Evolutionary conservation across 768 basidiomycete species (phyloP).

Genomic region (Auricularia auricula-judae): DNA sequence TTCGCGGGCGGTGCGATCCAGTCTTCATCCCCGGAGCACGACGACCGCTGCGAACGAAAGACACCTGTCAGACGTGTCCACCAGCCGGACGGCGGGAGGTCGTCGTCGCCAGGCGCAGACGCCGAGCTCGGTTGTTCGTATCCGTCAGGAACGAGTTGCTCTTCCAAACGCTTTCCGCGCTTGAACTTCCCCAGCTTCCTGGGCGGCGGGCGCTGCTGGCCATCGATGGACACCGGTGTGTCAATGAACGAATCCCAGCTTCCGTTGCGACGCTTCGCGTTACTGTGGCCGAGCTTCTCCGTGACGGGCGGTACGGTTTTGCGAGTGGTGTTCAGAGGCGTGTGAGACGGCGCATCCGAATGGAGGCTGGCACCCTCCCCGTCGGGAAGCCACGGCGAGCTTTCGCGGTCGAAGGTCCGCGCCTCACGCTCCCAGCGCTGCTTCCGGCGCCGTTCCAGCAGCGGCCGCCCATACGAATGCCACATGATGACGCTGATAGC

Average conservation of each 20-base stretch:
- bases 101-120: no score
- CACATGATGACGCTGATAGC: constrained; percentile 59
- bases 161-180: neutral
- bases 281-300: constrained; percentile 12
- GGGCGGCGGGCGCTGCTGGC: neutral
- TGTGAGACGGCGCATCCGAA: constrained; percentile 22
- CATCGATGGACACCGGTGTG: neutral
- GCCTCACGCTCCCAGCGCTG: constrained; percentile 43
- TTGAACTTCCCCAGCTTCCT: neutral
- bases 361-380: constrained; percentile 34
- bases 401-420: constrained; percentile 26
- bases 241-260: constrained; percentile 15
- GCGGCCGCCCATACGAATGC: constrained; percentile 49
- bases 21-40: neutral
- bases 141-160: neutral
- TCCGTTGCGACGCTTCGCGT: constrained; percentile 11
- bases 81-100: neutral
- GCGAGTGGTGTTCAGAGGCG: constrained; percentile 1
- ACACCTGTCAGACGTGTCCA: neutral
- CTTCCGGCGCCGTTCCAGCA: constrained; percentile 36
- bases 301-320: constrained; percentile 4
- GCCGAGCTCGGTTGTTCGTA: neutral
- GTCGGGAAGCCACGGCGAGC: constrained; percentile 28
- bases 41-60: neutral
- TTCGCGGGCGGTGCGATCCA: neutral